Conservation (phyloP, 495 filamentous ascomycete species). For the Bryoglossum gracile region DNA sequence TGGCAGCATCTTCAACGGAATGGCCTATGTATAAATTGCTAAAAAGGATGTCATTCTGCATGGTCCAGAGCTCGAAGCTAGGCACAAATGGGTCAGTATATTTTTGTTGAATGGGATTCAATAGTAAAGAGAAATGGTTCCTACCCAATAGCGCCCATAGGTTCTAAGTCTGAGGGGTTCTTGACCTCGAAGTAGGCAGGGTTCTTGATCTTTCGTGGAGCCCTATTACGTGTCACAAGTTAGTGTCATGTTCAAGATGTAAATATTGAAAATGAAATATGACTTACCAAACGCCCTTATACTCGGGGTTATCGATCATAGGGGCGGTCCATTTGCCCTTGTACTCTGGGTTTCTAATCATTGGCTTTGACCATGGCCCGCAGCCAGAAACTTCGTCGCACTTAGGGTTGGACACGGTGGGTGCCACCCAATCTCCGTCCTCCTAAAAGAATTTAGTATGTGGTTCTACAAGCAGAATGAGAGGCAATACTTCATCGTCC, state of each 20-base stretch:
- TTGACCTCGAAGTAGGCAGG: conserved; percentile 98
- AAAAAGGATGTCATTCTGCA: conserved; percentile 98
- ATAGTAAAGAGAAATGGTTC: too few species aligned
- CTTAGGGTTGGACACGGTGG: conserved; percentile 72
- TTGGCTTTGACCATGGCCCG: conserved; percentile 84
- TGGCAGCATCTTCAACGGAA: conserved; percentile 87
- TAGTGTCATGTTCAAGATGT: background rate
- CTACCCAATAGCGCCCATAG: conserved; percentile 69
- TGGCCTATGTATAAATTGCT: conserved; percentile 99
- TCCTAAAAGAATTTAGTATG: conserved; percentile 61
- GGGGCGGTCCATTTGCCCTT: conserved; percentile 98
- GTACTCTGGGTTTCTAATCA: conserved; percentile 94
- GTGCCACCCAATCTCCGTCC: conserved; percentile 96
- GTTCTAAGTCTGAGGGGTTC: conserved; percentile 91
- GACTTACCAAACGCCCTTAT: conserved; percentile 84
- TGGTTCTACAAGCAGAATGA: background rate
- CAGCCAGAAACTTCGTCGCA: conserved; percentile 91
- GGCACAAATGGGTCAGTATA: too few species aligned
- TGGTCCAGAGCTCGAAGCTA: conserved; percentile 99
- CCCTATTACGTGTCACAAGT: too few species aligned
- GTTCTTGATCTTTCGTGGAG: conserved; percentile 85
- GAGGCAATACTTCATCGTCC: conserved; percentile 42
- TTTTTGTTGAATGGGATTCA: too few species aligned
- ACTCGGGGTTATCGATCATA: conserved; percentile 94
- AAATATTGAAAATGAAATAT: conserved; percentile 35